Conservation (phyloP, 2,329 filamentous ascomycete genomes). For the Lasiodiplodia citricola region DNA sequence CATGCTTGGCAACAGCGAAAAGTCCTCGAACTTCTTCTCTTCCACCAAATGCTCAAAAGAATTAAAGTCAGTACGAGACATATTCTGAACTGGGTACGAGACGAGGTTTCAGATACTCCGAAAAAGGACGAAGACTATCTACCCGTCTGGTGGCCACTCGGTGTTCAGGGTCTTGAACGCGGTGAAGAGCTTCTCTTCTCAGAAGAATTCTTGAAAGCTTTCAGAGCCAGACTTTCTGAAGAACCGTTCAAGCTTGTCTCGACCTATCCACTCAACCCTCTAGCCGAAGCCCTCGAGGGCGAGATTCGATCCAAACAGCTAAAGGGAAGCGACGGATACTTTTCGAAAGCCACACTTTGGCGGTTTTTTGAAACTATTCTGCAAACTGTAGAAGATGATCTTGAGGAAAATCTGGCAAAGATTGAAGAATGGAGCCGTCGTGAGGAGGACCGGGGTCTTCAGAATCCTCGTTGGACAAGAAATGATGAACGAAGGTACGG, state of each 20-base stretch:
- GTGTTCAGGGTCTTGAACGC: not conserved
- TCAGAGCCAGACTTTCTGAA: not conserved
- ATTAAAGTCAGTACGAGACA: not conserved
- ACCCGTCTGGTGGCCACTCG: too few relatives aligned
- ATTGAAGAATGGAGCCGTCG: slow-evolving; percentile 36
- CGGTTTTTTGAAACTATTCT: slow-evolving; percentile 30
- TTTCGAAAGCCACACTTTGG: slow-evolving; percentile 23
- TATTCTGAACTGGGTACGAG: not conserved
- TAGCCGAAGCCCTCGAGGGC: slow-evolving; percentile 23
- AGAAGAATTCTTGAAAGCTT: too few relatives aligned
- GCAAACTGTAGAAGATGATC: slow-evolving; percentile 31
- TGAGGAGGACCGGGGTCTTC: slow-evolving; percentile 34
- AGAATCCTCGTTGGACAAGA: slow-evolving; percentile 40
- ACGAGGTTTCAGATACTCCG: too few relatives aligned
- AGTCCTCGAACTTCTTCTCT: slow-evolving; percentile 37
- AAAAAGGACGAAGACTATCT: fast-evolving
- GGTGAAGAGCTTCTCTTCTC: fast-evolving
- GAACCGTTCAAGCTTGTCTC: too few relatives aligned
- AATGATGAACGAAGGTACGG: slow-evolving; percentile 40
- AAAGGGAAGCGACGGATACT: slow-evolving; percentile 21
- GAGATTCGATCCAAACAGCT: not conserved
- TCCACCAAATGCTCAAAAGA: slow-evolving; percentile 32
- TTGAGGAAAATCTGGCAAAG: slow-evolving; percentile 29
- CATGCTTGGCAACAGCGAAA: slow-evolving; percentile 36
- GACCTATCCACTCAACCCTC: not conserved